Percentiles rank a stretch among this genome's conserved stretches.
phyloP scores from a whole-genome alignment of 176 grass and related monocot genomes.

The Echinochloa phyllopogon region DNA sequence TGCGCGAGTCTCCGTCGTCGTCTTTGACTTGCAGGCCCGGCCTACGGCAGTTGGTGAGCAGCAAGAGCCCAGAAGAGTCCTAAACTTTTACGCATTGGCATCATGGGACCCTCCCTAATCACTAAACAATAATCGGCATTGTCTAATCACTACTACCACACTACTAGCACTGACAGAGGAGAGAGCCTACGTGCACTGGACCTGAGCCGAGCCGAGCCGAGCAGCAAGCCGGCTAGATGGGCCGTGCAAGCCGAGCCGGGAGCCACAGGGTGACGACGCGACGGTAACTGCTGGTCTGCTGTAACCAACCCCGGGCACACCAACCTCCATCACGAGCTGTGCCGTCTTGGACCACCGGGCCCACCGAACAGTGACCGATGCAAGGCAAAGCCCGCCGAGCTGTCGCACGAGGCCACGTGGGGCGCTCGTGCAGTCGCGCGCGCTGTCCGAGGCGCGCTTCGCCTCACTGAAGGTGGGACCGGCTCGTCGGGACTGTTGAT shows the following conservation, averaged over 20 bases:
- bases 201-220: background rate
- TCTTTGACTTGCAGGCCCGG: background rate
- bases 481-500: too few relatives aligned
- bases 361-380: background rate
- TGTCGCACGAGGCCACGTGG: background rate
- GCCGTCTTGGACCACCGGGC: background rate
- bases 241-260: background rate
- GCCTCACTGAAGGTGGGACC: background rate
- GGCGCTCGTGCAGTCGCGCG: background rate
- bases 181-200: background rate
- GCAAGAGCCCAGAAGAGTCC: background rate
- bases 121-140: background rate
- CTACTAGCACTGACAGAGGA: background rate
- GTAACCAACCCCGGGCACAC: background rate
- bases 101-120: background rate
- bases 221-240: background rate
- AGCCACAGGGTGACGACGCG: background rate
- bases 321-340: constrained; percentile 2
- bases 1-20: background rate
- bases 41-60: constrained; percentile 8
- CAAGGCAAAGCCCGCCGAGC: background rate
- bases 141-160: background rate
- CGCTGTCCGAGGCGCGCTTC: background rate
- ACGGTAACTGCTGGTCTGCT: background rate
- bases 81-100: background rate